These are phyloP conservation scores for Lycium ferocissimum DNA, from an alignment of 257 asterid genomes.

Conservation along the genomic window DNA sequence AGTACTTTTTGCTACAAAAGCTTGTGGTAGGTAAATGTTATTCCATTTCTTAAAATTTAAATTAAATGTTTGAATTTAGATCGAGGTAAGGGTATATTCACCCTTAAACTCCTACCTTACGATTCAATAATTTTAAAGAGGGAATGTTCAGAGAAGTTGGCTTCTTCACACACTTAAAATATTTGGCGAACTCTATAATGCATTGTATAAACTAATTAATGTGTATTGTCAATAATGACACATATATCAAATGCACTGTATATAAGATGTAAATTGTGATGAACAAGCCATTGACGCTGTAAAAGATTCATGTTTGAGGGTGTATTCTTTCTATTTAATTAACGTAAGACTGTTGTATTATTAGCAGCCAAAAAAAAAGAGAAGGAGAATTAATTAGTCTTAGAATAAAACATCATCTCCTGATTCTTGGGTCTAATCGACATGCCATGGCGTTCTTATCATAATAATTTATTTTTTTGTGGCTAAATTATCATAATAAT, in stretches of 20 bases:
- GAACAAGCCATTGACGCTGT: neutral
- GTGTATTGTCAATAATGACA: neutral
- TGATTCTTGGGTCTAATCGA: neutral
- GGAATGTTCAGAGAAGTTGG: neutral
- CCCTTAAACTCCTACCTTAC: no score
- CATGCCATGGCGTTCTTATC: neutral
- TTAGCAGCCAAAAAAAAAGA: neutral
- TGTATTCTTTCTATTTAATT: neutral
- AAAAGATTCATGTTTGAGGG: neutral
- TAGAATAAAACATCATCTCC: neutral
- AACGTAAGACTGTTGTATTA: neutral
- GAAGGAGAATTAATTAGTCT: no score
- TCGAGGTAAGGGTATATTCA: neutral
- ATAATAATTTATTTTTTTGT: neutral
- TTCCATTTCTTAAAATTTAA: no score
- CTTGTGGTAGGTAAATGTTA: neutral
- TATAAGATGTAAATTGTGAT: conserved; percentile 9
- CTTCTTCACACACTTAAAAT: neutral
- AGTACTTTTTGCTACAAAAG: neutral
- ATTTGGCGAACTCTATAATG: neutral
- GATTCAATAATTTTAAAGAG: no score
- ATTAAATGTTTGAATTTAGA: neutral
- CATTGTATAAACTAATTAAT: neutral
- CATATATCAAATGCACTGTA: neutral
- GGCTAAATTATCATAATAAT: no score